Evolutionary conservation across 148 eudicot genomes (phyloP), one percentile per base, ranked within the genome.

Genomic region (Silene conica): DNA sequence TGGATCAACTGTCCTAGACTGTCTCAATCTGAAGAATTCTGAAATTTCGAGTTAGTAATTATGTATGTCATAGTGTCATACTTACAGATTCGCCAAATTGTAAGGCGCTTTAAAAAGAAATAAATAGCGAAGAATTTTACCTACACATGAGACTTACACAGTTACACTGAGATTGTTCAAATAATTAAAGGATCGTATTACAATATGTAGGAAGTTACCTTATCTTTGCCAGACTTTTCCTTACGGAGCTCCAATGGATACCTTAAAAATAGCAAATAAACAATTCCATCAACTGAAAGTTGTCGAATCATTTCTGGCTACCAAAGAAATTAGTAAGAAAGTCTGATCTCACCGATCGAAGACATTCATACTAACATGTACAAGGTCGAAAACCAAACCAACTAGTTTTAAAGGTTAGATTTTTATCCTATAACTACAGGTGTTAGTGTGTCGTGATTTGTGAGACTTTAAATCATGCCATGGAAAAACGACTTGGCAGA

Each of bases 221-320:
- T 95, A 65, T 80, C 84, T 84, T 95, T 95, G 23, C 86, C 83
- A 21, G 97, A 81, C 80, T 95, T 95, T 78, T 82, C 96, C 85
- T 90, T 95, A n/a, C 98, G 85, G 52, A 95, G 89, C 89, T 92
- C 98, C 88, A 95, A 69, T 0, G 98, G 98, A 64, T 95, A 95
- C 98, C 98, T 95, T 74, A 80, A 57, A 74, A 74, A 70, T 12
- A 70, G 10, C 15, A 66, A 50, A 41, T 43, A n/a, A 20, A 67
- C 68, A 60, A 34, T 71, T 59, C 41, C 69, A 66, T 54, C 67
- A 67, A 25, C 18, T 25, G 71, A 38, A 48, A 25, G 28, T 12
- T 16, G 45, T 43, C 41, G 34, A 21, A 75, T 13, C 31, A 63
- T 65, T 20, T 41, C 60, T 4, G 28, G 18, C 72, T 68, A 56